Conservation (phyloP, 495 filamentous ascomycete genomes). For the Penicillium cataractarum region DNA sequence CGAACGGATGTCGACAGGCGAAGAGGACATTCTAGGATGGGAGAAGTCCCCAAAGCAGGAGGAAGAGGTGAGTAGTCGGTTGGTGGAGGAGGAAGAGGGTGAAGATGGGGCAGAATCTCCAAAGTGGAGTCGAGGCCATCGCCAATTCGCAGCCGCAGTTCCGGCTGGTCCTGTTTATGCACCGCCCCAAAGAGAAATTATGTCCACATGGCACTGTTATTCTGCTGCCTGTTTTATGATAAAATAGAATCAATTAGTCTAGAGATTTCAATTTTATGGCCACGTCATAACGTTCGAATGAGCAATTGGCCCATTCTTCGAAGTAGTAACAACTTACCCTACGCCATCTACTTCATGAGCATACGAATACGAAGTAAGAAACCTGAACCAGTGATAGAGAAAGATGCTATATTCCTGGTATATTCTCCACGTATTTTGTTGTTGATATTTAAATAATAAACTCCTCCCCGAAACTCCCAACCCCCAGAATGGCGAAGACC, state of each 20-base stretch:
- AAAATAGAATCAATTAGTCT: not conserved
- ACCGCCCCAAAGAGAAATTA: not conserved
- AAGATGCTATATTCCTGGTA: not conserved
- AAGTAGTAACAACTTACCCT: too few species aligned
- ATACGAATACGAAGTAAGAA: too few species aligned
- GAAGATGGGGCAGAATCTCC: not conserved
- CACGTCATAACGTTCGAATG: not conserved
- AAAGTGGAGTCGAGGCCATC: constrained; percentile 2
- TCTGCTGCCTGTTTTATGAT: not conserved
- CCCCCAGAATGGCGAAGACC: not conserved
- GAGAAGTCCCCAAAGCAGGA: constrained; percentile 4
- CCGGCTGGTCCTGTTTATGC: not conserved
- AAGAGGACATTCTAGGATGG: constrained; percentile 34
- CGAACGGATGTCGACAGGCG: constrained; percentile 3
- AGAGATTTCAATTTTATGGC: not conserved
- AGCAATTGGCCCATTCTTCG: not conserved
- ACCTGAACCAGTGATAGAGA: too few species aligned
- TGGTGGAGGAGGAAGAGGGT: not conserved
- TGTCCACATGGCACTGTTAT: not conserved
- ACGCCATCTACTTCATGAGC: too few species aligned
- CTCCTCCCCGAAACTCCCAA: not conserved
- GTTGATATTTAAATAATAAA: not conserved
- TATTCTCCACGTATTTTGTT: not conserved
- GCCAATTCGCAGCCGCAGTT: not conserved
- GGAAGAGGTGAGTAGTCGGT: constrained; percentile 8